Evolutionary conservation across 2,329 filamentous ascomycete species (phyloP), one percentile per base, ranked within the genome.

Genomic region (Aspergillus sp.): DNA sequence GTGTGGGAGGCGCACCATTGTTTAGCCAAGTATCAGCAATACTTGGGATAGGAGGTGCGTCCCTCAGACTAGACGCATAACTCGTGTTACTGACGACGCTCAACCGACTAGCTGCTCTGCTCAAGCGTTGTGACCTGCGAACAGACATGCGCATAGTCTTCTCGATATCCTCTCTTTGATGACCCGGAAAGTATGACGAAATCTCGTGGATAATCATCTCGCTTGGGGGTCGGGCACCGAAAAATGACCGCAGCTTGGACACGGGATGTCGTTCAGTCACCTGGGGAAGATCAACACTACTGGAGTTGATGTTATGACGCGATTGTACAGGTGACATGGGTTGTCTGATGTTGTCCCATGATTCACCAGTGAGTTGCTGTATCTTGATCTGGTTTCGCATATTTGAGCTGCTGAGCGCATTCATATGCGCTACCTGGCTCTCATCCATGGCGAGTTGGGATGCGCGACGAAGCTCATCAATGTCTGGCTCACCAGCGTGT

Each of bases 191-290:
- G 82, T 98, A 99, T 0, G 93, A 96, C 1, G 92, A 95, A 62
- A 99, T 82, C 74, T 99, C 95, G 23, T 95, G 96, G 28, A 94
- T 94, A 73, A 99, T 99, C 74, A 99, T 86, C 81, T 99, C 95
- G 80, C 94, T 98, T 1, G 95, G 95, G 19, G 95, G 95, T 69
- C 95, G 86, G 66, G 95, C 89, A 38, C 94, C 94, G 71, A 96
- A 95, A 78, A 98, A 98, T 66, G 80, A 80, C n/a, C 80, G 78
- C 17, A 81, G 65, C 60, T 78, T 81, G 23, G 76, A 73, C 52
- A 74, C 71, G 2, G 76, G 72, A 38, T 75, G 72, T n/a, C 72
- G 75, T 58, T 76, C 76, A 45, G 58, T 63, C 55, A 65, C 68
- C 23, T 57, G 28, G 13, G 67, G 64, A 7, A 69, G 60, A 28